phyloP scores from a whole-genome alignment of 768 basidiomycete species.

The Boletus fagicola region DNA sequence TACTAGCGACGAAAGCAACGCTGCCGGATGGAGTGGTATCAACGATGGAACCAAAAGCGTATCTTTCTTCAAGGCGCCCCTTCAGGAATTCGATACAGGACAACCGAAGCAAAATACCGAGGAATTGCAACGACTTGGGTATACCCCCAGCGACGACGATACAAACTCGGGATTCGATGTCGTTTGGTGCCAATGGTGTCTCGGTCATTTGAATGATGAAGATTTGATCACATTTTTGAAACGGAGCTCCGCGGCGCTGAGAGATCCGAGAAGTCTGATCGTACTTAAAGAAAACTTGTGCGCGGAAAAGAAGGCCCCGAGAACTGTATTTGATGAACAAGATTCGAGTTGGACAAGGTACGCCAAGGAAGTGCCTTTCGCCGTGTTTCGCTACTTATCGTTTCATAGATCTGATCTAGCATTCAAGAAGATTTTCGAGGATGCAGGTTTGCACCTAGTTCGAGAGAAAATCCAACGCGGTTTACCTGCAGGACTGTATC shows the following conservation, averaged over 20 bases:
- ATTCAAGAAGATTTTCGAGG: slow-evolving; percentile 73
- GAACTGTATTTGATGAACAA: slow-evolving; percentile 69
- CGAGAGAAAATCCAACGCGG: slow-evolving; percentile 79
- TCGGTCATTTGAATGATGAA: slow-evolving; percentile 76
- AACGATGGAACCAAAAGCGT: slow-evolving; percentile 64
- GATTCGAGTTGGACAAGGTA: slow-evolving; percentile 92
- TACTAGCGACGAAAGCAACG: slow-evolving; percentile 31
- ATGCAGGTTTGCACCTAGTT: slow-evolving; percentile 71
- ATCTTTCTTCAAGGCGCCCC: slow-evolving; percentile 72
- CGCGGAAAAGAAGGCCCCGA: slow-evolving; percentile 53
- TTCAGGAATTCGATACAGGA: slow-evolving; percentile 80
- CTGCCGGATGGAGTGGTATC: slow-evolving; percentile 64
- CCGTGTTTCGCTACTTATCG: slow-evolving; percentile 3
- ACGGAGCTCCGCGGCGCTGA: slow-evolving; percentile 58
- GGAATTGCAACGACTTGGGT: slow-evolving; percentile 67
- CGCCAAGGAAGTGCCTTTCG: neutral
- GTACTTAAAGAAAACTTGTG: slow-evolving; percentile 94
- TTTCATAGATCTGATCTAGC: slow-evolving; percentile 70
- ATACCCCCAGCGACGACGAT: slow-evolving; percentile 53
- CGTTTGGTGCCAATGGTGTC: slow-evolving; percentile 97
- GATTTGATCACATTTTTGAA: slow-evolving; percentile 79
- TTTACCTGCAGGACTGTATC: slow-evolving; percentile 75
- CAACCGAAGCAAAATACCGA: slow-evolving; percentile 37
- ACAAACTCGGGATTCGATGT: slow-evolving; percentile 74
- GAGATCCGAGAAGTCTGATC: slow-evolving; percentile 56